A percentile compares a stretch with the other conserved stretches of the same genome.
Conservation (phyloP, 306 rosid species). For the Cercis canadensis region DNA sequence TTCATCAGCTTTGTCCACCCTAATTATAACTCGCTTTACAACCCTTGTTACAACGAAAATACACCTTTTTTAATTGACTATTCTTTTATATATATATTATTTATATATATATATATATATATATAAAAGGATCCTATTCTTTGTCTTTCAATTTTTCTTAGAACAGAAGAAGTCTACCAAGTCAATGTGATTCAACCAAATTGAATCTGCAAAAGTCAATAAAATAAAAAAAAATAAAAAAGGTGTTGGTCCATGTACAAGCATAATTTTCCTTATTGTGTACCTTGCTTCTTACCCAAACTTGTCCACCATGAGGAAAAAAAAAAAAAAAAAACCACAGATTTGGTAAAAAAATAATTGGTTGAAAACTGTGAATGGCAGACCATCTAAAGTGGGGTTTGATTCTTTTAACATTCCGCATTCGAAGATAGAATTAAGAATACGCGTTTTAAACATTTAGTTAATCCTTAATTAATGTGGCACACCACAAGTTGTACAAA, state of each 20-base stretch:
- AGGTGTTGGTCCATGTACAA: conserved; percentile 32
- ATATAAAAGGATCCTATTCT: conserved; percentile 30
- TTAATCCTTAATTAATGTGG: conserved; percentile 13
- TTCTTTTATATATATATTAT: background rate
- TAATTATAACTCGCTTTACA: conserved; percentile 44
- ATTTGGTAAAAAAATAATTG: conserved; percentile 29
- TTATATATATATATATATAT: too few species aligned
- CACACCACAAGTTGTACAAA: too few species aligned
- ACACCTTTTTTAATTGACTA: conserved; percentile 7
- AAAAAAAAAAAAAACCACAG: background rate
- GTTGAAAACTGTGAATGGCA: conserved; percentile 46
- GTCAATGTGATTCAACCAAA: background rate
- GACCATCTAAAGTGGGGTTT: conserved; percentile 64
- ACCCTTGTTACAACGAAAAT: conserved; percentile 28
- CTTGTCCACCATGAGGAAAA: conserved; percentile 42
- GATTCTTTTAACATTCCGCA: conserved; percentile 57
- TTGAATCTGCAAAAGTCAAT: too few species aligned
- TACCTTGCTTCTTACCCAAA: conserved; percentile 45
- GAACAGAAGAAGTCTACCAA: too few species aligned
- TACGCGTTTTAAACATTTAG: conserved; percentile 20
- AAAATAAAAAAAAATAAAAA: conserved; percentile 4
- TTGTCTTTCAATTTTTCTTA: conserved; percentile 8
- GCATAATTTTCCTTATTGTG: conserved; percentile 23
- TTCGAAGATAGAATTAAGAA: conserved; percentile 36
- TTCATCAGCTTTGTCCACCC: conserved; percentile 21